phyloP scores from a whole-genome alignment of 2,329 filamentous ascomycete species.

The Talaromyces sp. region DNA sequence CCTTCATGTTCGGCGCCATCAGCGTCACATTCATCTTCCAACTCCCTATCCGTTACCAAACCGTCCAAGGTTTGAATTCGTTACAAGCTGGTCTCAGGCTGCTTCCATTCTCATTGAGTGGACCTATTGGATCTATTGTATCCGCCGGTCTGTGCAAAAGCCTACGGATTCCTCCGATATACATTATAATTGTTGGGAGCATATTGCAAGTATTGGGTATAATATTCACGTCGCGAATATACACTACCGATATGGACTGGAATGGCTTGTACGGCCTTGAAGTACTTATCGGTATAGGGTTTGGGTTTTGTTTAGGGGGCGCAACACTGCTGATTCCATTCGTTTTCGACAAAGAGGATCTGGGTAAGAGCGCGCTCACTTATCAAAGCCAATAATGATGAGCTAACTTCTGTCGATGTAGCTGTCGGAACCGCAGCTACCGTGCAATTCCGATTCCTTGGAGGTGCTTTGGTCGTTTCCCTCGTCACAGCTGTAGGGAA shows the following conservation, averaged over 20 bases:
- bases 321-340: neutral
- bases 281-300: neutral
- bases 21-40: constrained; percentile 6
- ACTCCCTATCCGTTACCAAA: neutral
- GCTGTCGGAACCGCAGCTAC: constrained; percentile 23
- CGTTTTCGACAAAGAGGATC: neutral
- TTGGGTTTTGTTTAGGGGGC: constrained; percentile 4
- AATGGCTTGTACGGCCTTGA: neutral
- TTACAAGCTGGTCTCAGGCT: neutral
- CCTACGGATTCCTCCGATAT: constrained; percentile 30
- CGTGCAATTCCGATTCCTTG: constrained; percentile 22
- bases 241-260: constrained; percentile 9
- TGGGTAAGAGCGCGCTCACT: neutral
- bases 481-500: constrained; percentile 18
- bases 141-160: constrained; percentile 13
- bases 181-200: constrained; percentile 30
- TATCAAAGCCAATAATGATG: neutral
- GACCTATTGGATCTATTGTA: neutral
- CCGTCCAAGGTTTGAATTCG: neutral
- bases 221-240: neutral
- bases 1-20: constrained; percentile 5
- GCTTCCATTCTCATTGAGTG: constrained; percentile 6
- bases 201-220: neutral
- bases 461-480: constrained; percentile 19
- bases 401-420: neutral